phyloP scores from a whole-genome alignment of 1,139 yeast genomes.

The Blastobotrys illinoisensis region DNA sequence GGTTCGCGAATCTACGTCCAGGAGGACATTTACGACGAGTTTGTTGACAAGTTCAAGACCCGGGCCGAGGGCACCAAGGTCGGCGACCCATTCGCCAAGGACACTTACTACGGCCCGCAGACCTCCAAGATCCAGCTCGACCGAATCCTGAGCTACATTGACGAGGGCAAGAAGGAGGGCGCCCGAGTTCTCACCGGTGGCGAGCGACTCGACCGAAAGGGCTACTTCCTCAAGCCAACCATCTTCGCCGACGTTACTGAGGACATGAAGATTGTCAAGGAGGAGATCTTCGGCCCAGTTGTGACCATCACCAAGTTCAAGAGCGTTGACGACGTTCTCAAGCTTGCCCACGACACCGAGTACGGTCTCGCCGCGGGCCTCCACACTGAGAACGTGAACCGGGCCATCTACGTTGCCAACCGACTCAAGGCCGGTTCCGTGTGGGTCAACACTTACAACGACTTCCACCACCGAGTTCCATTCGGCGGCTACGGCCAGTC shows the following conservation, averaged over 20 bases:
- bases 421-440: slow-evolving; percentile 74
- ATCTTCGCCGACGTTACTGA: slow-evolving; percentile 66
- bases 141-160: slow-evolving; percentile 65
- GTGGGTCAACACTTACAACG: slow-evolving; percentile 79
- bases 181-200: slow-evolving; percentile 74
- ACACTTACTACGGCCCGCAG: slow-evolving; percentile 76
- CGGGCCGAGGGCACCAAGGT: slow-evolving; percentile 43
- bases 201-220: slow-evolving; percentile 51
- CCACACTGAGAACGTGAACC: slow-evolving; percentile 59
- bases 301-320: slow-evolving; percentile 68
- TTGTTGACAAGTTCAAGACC: slow-evolving; percentile 47
- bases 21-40: slow-evolving; percentile 61
- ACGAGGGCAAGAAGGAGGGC: slow-evolving; percentile 66
- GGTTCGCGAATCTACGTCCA: slow-evolving; percentile 75
- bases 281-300: slow-evolving; percentile 87
- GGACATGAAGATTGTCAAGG: slow-evolving; percentile 63
- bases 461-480: slow-evolving; percentile 69
- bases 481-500: slow-evolving; percentile 81
- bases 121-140: slow-evolving; percentile 67
- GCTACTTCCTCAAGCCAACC: slow-evolving; percentile 77
- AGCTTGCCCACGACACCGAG: slow-evolving; percentile 63
- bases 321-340: slow-evolving; percentile 64
- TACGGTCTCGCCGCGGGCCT: slow-evolving; percentile 87
- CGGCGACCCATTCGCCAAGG: slow-evolving; percentile 73
- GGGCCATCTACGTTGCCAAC: slow-evolving; percentile 59